These are phyloP conservation scores for Tolypocladium amazonense DNA, from an alignment of 2,329 filamentous ascomycete species.

Conservation along the genomic window DNA sequence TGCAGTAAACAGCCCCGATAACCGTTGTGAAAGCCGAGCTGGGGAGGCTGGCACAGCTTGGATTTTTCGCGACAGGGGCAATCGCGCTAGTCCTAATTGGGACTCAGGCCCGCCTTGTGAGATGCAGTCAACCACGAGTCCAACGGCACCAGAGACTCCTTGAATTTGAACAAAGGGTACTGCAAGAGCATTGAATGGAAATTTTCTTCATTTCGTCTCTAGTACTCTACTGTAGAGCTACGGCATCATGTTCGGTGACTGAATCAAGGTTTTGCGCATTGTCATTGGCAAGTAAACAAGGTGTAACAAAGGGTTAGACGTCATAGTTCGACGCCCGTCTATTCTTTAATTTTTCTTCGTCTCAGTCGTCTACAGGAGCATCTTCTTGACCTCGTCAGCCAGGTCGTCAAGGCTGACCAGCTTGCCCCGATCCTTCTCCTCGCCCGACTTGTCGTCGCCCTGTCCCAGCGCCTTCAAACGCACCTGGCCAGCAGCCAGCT, in stretches of 20 bases:
- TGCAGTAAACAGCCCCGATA: background rate
- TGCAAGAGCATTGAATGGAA: background rate
- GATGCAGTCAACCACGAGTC: background rate
- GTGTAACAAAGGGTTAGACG: background rate
- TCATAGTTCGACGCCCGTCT: background rate
- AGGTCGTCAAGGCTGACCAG: constrained; percentile 56
- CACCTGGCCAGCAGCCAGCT: constrained; percentile 72
- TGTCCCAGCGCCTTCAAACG: constrained; percentile 74
- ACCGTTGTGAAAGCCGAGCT: constrained; percentile 4
- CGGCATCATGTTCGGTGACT: background rate
- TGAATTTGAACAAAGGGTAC: background rate
- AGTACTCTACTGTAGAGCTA: background rate
- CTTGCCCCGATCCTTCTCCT: constrained; percentile 75
- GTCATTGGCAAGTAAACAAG: background rate
- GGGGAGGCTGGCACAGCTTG: constrained; percentile 24
- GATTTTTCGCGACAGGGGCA: constrained; percentile 24
- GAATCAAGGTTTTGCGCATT: background rate
- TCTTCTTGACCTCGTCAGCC: constrained; percentile 48
- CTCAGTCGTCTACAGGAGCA: constrained; percentile 6
- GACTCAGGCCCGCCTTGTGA: background rate
- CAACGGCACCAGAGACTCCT: background rate
- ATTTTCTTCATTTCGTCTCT: background rate
- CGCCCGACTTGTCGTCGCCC: constrained; percentile 59
- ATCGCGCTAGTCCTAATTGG: background rate
- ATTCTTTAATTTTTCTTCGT: background rate